A percentile compares a stretch with the other conserved stretches of the same genome.
Evolutionary conservation across 2,329 filamentous ascomycete genomes (phyloP).

Genomic region (Trichoderma atroviride): DNA sequence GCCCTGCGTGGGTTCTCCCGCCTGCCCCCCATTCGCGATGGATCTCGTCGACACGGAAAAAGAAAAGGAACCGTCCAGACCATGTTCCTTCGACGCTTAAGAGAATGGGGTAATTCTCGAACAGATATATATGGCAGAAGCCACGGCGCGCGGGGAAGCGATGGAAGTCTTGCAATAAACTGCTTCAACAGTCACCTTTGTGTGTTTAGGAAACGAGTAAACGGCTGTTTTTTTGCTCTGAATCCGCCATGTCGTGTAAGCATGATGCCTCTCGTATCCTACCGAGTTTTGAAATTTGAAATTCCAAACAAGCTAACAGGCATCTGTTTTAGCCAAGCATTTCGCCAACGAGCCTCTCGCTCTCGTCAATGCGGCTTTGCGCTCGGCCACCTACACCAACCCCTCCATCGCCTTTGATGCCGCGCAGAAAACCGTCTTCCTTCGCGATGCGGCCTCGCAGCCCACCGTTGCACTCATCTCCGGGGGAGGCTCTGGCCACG

Average conservation of each 20-base stretch:
- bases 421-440: conserved; percentile 35
- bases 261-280: background rate
- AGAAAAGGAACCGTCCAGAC: background rate
- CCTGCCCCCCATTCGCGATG: conserved; percentile 20
- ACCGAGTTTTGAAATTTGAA: background rate
- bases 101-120: conserved; percentile 22
- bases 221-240: background rate
- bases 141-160: conserved; percentile 11
- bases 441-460: conserved; percentile 29
- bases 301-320: background rate
- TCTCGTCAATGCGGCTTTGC: conserved; percentile 33
- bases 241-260: conserved; percentile 19
- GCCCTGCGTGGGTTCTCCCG: background rate
- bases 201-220: background rate
- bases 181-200: background rate
- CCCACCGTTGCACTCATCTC: conserved; percentile 40
- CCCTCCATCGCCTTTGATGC: conserved; percentile 35
- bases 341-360: conserved; percentile 31
- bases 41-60: background rate
- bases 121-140: background rate
- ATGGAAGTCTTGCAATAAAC: background rate
- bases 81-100: background rate
- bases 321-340: conserved; percentile 29
- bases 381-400: conserved; percentile 35
- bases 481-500: conserved; percentile 73